Evolutionary conservation across 306 rosid species (phyloP).

Genomic region (Lathyrus oleraceus): DNA sequence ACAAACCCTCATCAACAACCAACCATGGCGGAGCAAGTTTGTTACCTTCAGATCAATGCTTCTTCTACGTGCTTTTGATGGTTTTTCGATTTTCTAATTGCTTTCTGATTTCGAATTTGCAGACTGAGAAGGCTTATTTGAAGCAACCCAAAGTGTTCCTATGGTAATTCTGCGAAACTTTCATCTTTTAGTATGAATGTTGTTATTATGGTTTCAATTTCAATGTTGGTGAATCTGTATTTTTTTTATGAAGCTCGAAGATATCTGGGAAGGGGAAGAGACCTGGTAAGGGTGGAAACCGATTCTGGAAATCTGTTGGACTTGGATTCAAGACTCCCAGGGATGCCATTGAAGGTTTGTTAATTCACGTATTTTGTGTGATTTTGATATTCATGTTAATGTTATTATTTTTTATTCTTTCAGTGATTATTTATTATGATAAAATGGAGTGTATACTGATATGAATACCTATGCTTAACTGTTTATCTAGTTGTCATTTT

Average conservation of each 20-base stretch:
- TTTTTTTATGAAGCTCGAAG: neutral
- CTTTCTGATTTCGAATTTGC: neutral
- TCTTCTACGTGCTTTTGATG: neutral
- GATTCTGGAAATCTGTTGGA: neutral
- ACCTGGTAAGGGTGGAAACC: neutral
- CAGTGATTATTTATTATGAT: neutral
- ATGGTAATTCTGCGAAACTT: neutral
- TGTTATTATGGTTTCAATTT: neutral
- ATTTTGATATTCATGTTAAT: too few relatives aligned
- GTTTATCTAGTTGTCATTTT: too few relatives aligned
- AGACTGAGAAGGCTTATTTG: constrained; percentile 4
- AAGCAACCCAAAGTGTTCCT: neutral
- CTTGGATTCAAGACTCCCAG: neutral
- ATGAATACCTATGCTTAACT: neutral
- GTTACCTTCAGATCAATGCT: neutral
- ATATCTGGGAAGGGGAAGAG: neutral
- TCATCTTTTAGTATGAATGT: neutral
- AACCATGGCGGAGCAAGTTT: neutral
- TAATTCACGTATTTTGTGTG: too few relatives aligned
- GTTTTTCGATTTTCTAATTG: neutral
- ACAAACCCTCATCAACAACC: neutral
- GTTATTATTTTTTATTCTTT: neutral
- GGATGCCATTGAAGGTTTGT: neutral
- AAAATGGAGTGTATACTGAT: too few relatives aligned
- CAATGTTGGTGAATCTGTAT: neutral